phyloP scores from a whole-genome alignment of 106 monocot species.

The Platanthera zijinensis region DNA sequence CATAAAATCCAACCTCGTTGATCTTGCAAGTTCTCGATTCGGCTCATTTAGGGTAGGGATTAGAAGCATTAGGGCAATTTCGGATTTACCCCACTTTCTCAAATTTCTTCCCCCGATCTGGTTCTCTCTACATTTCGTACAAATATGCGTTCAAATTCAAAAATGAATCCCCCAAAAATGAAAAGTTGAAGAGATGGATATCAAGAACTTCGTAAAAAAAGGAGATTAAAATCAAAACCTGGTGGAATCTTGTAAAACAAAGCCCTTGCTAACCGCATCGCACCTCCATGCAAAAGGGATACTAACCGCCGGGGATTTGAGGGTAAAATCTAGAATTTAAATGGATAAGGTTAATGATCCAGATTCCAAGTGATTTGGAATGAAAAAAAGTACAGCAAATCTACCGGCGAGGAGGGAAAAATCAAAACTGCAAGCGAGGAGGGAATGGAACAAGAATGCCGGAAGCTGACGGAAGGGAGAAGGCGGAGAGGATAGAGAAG shows the following conservation, averaged over 20 bases:
- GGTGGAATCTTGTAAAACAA: background rate
- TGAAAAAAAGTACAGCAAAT: too few relatives aligned
- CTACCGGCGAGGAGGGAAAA: too few relatives aligned
- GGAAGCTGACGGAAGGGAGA: too few relatives aligned
- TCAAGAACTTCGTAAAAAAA: background rate
- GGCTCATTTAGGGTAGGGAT: conserved; percentile 7
- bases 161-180: background rate
- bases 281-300: background rate
- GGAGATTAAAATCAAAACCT: background rate
- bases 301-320: too few relatives aligned
- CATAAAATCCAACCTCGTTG: background rate
- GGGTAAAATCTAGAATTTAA: background rate
- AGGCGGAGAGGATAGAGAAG: too few relatives aligned
- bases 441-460: too few relatives aligned
- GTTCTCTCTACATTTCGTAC: background rate
- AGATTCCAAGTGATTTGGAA: too few relatives aligned
- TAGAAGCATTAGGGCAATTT: background rate
- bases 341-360: too few relatives aligned
- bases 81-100: background rate
- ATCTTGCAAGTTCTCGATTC: background rate
- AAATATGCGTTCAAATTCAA: background rate
- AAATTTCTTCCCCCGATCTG: background rate
- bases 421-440: too few relatives aligned
- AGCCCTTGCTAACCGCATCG: background rate
- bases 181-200: background rate